Evolutionary conservation across 345 rosid species (phyloP).

Genomic region (Cardiospermum halicacabum): DNA sequence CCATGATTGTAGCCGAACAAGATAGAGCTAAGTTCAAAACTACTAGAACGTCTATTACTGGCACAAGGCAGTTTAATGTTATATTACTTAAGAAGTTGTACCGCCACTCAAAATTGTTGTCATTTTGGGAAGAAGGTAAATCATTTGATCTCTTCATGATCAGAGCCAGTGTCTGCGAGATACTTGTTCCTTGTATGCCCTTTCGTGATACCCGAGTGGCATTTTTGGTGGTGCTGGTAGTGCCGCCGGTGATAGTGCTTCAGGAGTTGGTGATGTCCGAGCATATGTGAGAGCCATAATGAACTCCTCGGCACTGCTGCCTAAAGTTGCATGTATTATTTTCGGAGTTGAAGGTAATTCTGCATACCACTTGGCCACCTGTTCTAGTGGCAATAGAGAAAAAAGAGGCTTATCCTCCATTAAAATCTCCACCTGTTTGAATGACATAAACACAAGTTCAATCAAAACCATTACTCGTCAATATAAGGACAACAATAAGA

Average conservation of each 20-base stretch:
- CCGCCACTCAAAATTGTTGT: too few species aligned
- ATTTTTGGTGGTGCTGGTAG: slow-evolving; percentile 20
- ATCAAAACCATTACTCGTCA: not conserved
- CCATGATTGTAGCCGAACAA: too few species aligned
- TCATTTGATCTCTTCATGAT: too few species aligned
- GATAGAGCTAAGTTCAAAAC: too few species aligned
- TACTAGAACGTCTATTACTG: too few species aligned
- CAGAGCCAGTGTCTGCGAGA: too few species aligned
- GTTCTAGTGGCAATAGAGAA: slow-evolving; percentile 27
- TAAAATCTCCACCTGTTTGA: slow-evolving; percentile 45
- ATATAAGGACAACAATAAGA: not conserved
- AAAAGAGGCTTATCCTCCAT: slow-evolving; percentile 34
- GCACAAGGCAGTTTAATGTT: too few species aligned
- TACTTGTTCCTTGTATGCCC: too few species aligned
- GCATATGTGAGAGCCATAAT: slow-evolving; percentile 45
- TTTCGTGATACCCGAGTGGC: slow-evolving; percentile 5
- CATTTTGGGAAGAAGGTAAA: too few species aligned
- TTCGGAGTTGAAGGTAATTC: slow-evolving; percentile 28
- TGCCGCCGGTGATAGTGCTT: too few species aligned
- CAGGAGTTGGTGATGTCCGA: slow-evolving; percentile 34
- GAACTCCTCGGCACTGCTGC: slow-evolving; percentile 44
- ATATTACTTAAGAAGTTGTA: too few species aligned
- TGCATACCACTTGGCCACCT: slow-evolving; percentile 41
- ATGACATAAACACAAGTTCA: not conserved
- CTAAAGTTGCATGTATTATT: slow-evolving; percentile 22